These are phyloP conservation scores for Puccinia coronata DNA, from an alignment of 1,284 basidiomycete genomes.

Conservation along the genomic window DNA sequence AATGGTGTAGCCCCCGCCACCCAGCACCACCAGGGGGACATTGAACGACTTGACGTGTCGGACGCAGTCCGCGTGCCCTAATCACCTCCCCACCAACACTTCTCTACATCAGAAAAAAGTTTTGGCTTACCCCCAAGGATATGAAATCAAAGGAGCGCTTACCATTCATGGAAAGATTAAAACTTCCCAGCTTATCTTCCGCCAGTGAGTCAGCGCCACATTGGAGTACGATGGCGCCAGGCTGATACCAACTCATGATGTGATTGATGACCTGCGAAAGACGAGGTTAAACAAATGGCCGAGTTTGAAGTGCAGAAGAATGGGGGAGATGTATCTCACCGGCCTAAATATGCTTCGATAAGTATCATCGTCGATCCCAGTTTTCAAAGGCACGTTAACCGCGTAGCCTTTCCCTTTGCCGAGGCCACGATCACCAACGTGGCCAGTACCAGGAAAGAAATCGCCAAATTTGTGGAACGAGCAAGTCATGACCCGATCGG, in stretches of 20 bases:
- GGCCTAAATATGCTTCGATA: conserved; percentile 83
- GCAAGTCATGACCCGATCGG: conserved; percentile 92
- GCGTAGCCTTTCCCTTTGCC: conserved; percentile 86
- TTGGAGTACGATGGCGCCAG: conserved; percentile 86
- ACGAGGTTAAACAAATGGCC: conserved; percentile 12
- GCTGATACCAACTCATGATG: conserved; percentile 86
- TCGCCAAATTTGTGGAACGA: conserved; percentile 92
- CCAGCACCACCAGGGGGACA: conserved; percentile 85
- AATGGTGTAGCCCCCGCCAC: conserved; percentile 94
- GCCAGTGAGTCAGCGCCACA: conserved; percentile 94
- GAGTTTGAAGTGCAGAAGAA: conserved; percentile 40
- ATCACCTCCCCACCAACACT: no score
- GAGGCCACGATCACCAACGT: conserved; percentile 72
- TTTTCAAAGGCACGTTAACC: conserved; percentile 89
- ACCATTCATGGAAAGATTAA: conserved; percentile 93
- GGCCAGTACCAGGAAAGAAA: conserved; percentile 85
- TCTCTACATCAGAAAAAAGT: no score
- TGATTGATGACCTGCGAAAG: conserved; percentile 71
- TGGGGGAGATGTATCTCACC: conserved; percentile 63
- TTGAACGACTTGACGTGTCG: conserved; percentile 80
- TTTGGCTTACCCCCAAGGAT: no score
- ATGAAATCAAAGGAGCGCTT: conserved; percentile 45
- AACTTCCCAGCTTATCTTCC: conserved; percentile 92
- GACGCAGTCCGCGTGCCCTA: conserved; percentile 81
- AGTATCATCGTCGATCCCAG: conserved; percentile 80